Evolutionary conservation across 257 asterid species (phyloP).

Genomic region (Plantago elongata): DNA sequence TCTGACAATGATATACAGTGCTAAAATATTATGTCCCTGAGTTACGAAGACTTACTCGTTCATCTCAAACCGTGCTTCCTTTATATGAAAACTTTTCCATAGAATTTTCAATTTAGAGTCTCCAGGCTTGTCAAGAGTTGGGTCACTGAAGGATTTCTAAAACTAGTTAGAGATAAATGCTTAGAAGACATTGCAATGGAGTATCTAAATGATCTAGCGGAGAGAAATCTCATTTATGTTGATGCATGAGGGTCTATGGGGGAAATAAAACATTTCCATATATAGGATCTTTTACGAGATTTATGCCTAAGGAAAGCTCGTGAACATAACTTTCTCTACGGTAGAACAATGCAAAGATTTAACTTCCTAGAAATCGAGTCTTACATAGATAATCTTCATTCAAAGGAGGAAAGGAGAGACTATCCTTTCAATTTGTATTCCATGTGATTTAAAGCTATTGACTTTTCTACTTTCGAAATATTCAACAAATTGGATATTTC

Average conservation of each 20-base stretch:
- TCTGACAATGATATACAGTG: neutral
- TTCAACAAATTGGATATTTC: neutral
- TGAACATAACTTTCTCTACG: neutral
- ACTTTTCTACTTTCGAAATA: neutral
- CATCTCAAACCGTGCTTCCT: conserved; percentile 6
- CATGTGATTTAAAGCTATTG: neutral
- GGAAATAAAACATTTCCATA: neutral
- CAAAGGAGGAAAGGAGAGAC: neutral
- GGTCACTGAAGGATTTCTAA: conserved; percentile 2
- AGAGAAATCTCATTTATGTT: neutral
- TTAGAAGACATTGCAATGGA: conserved; percentile 3
- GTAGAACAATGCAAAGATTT: neutral
- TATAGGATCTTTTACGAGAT: conserved; percentile 1
- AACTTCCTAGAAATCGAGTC: too few relatives aligned
- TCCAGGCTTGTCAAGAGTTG: neutral
- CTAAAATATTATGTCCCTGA: neutral
- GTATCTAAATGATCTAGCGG: neutral
- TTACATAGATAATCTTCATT: neutral
- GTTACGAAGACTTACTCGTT: neutral
- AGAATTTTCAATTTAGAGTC: neutral
- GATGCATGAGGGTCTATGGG: neutral
- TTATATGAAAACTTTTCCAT: neutral
- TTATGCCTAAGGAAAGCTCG: conserved; percentile 5
- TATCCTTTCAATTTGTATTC: neutral
- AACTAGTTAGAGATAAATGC: neutral